Evolutionary conservation across 305 asterid species (phyloP), one percentile per base, ranked within the genome.

Genomic region (Nicotiana rustica): DNA sequence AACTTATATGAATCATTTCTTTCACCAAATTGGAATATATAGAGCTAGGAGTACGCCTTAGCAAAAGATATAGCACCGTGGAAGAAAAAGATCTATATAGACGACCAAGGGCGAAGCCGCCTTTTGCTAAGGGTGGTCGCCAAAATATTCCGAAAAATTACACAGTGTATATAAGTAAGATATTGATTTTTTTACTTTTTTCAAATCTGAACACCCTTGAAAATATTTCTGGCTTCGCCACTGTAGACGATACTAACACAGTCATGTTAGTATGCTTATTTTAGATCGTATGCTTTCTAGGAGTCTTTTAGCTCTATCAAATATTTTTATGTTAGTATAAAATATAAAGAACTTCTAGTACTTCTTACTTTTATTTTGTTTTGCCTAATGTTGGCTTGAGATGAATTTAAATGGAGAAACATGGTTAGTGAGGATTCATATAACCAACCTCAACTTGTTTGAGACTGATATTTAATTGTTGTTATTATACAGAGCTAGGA

Each of bases 11-110:
- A 79, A 49, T 62, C 47, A 10, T 10, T 14, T 47, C 76, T 79
- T 79, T 64, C 76, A 13, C 66, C 29, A 55, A 76, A 76, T 7
- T 76, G 64, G 44, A 75, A 49, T 75, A 25, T 52, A 52, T 52
- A 75, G 59, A 25, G 44, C 47, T 15, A 71, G 57, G 59, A 61
- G 4, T 19, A 38, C 0, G 8, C 6, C 21, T 73, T 73, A 6
- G 79, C 21, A 8, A 49, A 75, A 49, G 64, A 31, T 44, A 44
- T 13, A 15, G 44, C 64, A 73, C 14, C 4, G 4, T 73, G 64
- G 15, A 49, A 25, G 64, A 52, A 73, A 70, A 70, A 44, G 6
- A 70, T 44, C 12, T 19, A 12, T 71, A 0, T 4, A 29, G 31
- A 29, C 31, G 29, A 25, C 29, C 29, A 25, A 25, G 29, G 29